Evolutionary conservation across 495 filamentous ascomycete species (phyloP), one percentile per base, ranked within the genome.

Genomic region (Hyphodiscus hymeniophilus): DNA sequence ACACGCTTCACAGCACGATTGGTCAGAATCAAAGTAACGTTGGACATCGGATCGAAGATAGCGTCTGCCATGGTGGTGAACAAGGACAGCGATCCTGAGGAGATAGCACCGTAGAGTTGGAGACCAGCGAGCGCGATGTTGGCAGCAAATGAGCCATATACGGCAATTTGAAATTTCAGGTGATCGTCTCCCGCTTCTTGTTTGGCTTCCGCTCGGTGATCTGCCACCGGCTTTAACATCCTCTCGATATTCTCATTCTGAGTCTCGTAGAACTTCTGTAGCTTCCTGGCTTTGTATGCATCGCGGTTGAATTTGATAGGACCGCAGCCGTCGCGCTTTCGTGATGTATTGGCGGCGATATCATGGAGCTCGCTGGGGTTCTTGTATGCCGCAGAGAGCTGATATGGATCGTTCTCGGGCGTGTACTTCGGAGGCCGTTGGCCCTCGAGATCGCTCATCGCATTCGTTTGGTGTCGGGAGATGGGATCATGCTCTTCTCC

Each of bases 1-100:
- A 97, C 94, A 38, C 76, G 80, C 55, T 83, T 82, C 56, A 96
- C 84, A 46, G 94, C 91, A 47, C 90, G 85, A 66, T 91, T 84
- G 59, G 80, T 87, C 22, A 96, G 67, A 39, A 97, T 86, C 3
- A 98, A 74, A 0, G 87, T 91, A 31, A 95, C 58, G 65, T 96
- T 97, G 60, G 84, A 89, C 62, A 94, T 57, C 13, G 94, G 94
- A 63, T 98, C 92, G 68, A 98, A 98, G 54, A 98, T 75, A 20
- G 91, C 83, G 65, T 98, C 92, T 28, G 90, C 92, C 86, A 95
- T 95, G 42, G 94, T 98, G 6, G 92, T 95, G 72, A 97, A 95
- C 41, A 98, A 79, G 4, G 91, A 96, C 32, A 97, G 75, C 5
- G 89, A 95, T 17, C 82, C 79, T 2, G 89, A 94, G 0, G 87